Evolutionary conservation across 2,329 filamentous ascomycete genomes (phyloP), one percentile per base, ranked within the genome.

Genomic region (Neopestalotiopsis sp.): DNA sequence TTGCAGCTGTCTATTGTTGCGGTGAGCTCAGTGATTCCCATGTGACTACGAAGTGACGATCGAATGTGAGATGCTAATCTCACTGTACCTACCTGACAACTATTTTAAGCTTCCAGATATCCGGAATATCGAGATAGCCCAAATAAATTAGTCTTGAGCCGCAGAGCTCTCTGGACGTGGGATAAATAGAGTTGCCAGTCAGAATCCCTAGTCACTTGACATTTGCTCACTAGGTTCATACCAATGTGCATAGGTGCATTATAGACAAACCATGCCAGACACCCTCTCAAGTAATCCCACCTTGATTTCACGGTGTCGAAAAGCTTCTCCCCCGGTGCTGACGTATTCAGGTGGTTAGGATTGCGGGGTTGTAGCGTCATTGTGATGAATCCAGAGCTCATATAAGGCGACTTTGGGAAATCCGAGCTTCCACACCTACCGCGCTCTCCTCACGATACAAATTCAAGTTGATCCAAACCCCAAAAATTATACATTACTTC

Each of bases 81-180:
- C 45, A 17, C 17, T 20, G 45, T 1, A 30, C 4, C 7, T 32
- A 72, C 30, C 28, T 61, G 5, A 13, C 12, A 13, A 62, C 1
- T 66, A 69, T 7, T 69, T 65, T 62, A 67, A 20, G n/a, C 45
- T 52, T 52, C 45, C 45, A 52, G 45, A 20, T 3, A 24, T 52
- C 45, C 45, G 45, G 28, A 65, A 45, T 30, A 20, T 42, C 20
- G 6, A 24, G 28, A 66, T 28, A 49, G 45, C 45, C n/a, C n/a
- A 17, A 12, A 4, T 12, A 20, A 42, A 24, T 12, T 6, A 17
- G 45, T 4, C 6, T 24, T 24, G 45, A 17, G 45, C 9, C 20
- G 14, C 14, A 5, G 45, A 52, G 45, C 45, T 20, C 45, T 52
- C 17, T 38, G 10, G 34, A 38, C 34, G 6, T 9, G 34, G 34